phyloP scores from a whole-genome alignment of 2,329 filamentous ascomycete species.

The Magnaporthiopsis rhizophila region DNA sequence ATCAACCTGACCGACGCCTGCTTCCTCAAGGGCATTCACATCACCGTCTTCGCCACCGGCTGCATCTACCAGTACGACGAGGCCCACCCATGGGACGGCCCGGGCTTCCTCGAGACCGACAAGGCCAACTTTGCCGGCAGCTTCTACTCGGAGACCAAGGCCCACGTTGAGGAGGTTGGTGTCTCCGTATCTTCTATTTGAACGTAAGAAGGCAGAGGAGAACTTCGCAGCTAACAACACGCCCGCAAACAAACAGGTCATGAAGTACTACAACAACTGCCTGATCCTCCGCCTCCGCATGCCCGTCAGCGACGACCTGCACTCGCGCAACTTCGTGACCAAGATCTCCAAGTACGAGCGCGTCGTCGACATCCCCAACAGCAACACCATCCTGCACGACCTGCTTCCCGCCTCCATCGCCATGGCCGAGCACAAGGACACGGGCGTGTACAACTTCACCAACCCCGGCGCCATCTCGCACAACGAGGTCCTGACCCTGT shows the following conservation, averaged over 20 bases:
- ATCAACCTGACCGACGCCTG: constrained; percentile 56
- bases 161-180: constrained; percentile 53
- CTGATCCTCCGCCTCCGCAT: constrained; percentile 60
- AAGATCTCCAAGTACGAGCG: constrained; percentile 59
- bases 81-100: constrained; percentile 49
- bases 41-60: constrained; percentile 59
- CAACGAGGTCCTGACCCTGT: constrained; percentile 57
- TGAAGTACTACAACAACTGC: constrained; percentile 53
- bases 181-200: background rate
- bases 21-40: constrained; percentile 49
- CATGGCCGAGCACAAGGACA: constrained; percentile 52
- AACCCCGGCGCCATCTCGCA: constrained; percentile 65
- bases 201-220: background rate
- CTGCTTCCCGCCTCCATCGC: constrained; percentile 54
- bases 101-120: constrained; percentile 54
- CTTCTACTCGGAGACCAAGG: constrained; percentile 62
- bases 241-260: constrained; percentile 34
- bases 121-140: constrained; percentile 57
- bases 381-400: constrained; percentile 57
- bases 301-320: constrained; percentile 61
- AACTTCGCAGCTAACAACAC: background rate
- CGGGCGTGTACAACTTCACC: constrained; percentile 62
- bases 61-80: constrained; percentile 61
- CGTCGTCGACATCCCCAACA: constrained; percentile 61
- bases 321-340: constrained; percentile 60